These are phyloP conservation scores for Roridomyces roridus DNA, from an alignment of 768 basidiomycete species.

Conservation along the genomic window DNA sequence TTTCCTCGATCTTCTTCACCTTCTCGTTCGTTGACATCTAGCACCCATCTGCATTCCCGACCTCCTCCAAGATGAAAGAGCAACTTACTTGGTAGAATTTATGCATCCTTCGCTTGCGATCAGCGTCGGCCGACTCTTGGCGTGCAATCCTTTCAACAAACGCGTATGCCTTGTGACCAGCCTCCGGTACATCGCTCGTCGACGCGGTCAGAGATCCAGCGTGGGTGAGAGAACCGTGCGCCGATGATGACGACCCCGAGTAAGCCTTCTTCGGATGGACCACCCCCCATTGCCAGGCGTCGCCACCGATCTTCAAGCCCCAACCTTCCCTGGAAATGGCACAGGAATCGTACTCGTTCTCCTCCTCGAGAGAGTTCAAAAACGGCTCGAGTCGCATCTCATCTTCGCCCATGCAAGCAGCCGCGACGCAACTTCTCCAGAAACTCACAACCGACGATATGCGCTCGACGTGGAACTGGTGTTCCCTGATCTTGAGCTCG, in stretches of 20 bases:
- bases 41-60: neutral
- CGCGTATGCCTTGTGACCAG: constrained; percentile 4
- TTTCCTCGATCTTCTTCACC: constrained; percentile 54
- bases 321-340: constrained; percentile 1
- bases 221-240: neutral
- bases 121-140: constrained; percentile 30
- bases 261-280: neutral
- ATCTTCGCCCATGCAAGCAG: constrained; percentile 17
- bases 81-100: constrained; percentile 53
- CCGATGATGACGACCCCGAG: constrained; percentile 3
- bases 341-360: constrained; percentile 9
- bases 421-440: constrained; percentile 39
- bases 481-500: constrained; percentile 36
- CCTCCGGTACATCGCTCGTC: neutral
- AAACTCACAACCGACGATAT: constrained; percentile 60
- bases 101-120: constrained; percentile 53
- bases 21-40: constrained; percentile 66
- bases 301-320: constrained; percentile 13
- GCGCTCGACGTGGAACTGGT: constrained; percentile 47
- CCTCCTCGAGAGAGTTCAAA: constrained; percentile 12
- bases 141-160: constrained; percentile 19
- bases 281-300: constrained; percentile 9
- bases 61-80: neutral
- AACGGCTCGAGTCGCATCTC: constrained; percentile 19
- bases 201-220: constrained; percentile 6